Percentiles rank a stretch among this genome's conserved stretches.
phyloP scores from a whole-genome alignment of 495 filamentous ascomycete species.

The Aspergillus nidulans region DNA sequence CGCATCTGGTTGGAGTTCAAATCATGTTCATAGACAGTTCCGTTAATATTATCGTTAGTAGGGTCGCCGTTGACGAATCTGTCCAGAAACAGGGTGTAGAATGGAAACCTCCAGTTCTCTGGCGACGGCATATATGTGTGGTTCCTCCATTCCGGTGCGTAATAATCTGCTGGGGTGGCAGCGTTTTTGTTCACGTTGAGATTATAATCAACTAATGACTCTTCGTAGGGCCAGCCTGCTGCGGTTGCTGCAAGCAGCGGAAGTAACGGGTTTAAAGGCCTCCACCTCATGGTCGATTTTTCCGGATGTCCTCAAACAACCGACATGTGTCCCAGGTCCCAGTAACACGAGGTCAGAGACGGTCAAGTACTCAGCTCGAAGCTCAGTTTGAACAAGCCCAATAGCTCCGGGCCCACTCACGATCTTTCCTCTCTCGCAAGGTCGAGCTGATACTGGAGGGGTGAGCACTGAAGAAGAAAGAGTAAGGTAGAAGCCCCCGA shows the following conservation, averaged over 20 bases:
- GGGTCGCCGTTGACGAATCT: constrained; percentile 71
- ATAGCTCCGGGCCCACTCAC: constrained; percentile 9
- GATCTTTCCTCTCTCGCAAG: not conserved
- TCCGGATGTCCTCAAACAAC: constrained; percentile 11
- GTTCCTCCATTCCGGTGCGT: constrained; percentile 50
- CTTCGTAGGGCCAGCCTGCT: constrained; percentile 51
- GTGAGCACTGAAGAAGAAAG: constrained; percentile 3
- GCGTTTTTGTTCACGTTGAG: constrained; percentile 62
- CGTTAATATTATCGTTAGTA: constrained; percentile 66
- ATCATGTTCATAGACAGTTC: constrained; percentile 66
- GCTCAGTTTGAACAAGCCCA: not conserved
- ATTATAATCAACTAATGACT: constrained; percentile 51
- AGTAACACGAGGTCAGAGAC: constrained; percentile 4
- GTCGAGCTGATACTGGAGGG: not conserved
- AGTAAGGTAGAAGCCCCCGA: constrained; percentile 7
- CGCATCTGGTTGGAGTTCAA: constrained; percentile 64
- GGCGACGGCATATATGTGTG: constrained; percentile 57
- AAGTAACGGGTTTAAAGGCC: constrained; percentile 21
- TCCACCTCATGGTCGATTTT: constrained; percentile 34
- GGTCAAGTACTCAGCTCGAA: constrained; percentile 1
- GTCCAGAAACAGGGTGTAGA: constrained; percentile 68
- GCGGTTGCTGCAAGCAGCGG: constrained; percentile 26
- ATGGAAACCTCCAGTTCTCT: constrained; percentile 64
- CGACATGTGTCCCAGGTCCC: constrained; percentile 20
- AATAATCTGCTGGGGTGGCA: constrained; percentile 56